Percentiles rank a stretch among this genome's conserved stretches.
These are phyloP conservation scores for Venturiaceae sp. DNA, from an alignment of 2,329 filamentous ascomycete species.

Conservation along the genomic window DNA sequence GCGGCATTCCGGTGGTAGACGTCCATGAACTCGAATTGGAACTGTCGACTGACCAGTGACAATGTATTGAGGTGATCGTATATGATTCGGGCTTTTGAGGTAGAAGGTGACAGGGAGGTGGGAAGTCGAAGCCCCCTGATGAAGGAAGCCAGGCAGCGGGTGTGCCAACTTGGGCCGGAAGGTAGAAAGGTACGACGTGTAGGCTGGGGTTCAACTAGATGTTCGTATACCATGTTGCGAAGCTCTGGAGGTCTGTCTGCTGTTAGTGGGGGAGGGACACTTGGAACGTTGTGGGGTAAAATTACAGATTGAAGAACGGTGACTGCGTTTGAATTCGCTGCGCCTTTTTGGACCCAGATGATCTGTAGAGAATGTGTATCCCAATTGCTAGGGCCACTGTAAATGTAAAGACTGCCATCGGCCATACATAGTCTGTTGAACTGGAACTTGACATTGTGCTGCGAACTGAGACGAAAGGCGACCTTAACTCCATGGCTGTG, in stretches of 20 bases:
- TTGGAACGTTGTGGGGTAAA: neutral
- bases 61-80: neutral
- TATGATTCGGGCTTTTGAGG: neutral
- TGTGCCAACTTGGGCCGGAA: neutral
- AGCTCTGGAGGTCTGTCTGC: constrained; percentile 4
- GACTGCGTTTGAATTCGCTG: neutral
- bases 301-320: neutral
- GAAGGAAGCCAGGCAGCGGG: neutral
- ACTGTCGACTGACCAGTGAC: neutral
- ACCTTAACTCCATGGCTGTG: neutral
- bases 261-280: neutral
- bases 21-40: constrained; percentile 4
- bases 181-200: neutral
- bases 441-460: neutral
- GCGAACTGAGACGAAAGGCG: neutral
- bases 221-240: constrained; percentile 4
- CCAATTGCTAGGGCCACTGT: neutral
- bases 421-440: neutral
- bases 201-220: constrained; percentile 1
- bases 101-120: neutral
- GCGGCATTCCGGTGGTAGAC: neutral
- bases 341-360: neutral
- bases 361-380: neutral
- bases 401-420: neutral
- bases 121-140: neutral